Evolutionary conservation across 306 rosid genomes (phyloP).

Genomic region (Alnus rubra): DNA sequence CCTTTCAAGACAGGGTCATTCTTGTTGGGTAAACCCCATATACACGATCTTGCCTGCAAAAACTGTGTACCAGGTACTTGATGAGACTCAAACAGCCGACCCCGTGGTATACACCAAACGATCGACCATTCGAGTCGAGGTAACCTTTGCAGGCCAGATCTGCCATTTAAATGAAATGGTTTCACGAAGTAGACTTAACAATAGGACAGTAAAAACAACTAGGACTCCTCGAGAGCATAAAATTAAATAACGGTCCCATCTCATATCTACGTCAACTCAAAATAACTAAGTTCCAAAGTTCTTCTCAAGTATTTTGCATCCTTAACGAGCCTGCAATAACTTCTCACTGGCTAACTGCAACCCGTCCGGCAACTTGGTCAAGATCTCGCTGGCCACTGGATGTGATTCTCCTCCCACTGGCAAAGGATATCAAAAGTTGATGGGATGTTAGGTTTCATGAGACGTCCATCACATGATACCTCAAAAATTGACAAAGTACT

Average conservation of each 20-base stretch:
- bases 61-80: too few species aligned
- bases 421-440: background rate
- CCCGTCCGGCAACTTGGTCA: constrained; percentile 57
- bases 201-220: too few species aligned
- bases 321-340: background rate
- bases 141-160: too few species aligned
- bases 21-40: too few species aligned
- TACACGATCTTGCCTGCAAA: too few species aligned
- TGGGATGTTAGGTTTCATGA: background rate
- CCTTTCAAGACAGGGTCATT: too few species aligned
- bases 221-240: background rate
- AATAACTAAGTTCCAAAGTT: background rate
- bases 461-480: background rate
- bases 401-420: constrained; percentile 46
- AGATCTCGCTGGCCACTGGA: constrained; percentile 50
- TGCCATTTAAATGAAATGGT: too few species aligned
- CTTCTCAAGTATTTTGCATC: background rate
- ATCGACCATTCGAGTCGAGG: too few species aligned
- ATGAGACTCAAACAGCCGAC: too few species aligned
- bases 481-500: background rate
- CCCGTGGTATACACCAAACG: too few species aligned
- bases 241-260: background rate
- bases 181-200: too few species aligned
- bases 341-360: constrained; percentile 33
- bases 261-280: background rate